Evolutionary conservation across 257 asterid species (phyloP), one percentile per base, ranked within the genome.

Genomic region (Vinca minor): DNA sequence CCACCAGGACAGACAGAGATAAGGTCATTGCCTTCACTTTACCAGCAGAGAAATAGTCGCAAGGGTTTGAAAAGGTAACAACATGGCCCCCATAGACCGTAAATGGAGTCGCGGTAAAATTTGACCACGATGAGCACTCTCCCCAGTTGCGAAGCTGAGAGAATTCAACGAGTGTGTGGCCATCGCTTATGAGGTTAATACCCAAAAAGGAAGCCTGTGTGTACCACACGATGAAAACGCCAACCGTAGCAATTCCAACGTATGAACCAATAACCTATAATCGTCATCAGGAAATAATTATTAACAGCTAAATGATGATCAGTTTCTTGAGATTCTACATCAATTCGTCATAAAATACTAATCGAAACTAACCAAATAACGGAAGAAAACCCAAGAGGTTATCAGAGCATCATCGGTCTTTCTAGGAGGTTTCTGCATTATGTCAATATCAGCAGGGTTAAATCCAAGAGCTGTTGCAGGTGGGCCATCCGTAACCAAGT

Each of bases 401-500:
- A 91, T 85, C n/a, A 90, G 84, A 68, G 97, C 74, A 52, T 90
- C 97, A 36, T 68, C 69, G 85, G 84, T 79, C 69, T 79, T 85
- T 39, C 96, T 83, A 14, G 97, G 97, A 50, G 94, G 89, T 69
- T 91, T 91, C 62, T 64, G 77, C 97, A 91, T 91, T 20, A 91
- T 87, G 71, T 91, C 96, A 25, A 84, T 85, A 70, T 87, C 96
- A 65, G 97, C 83, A 23, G 96, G 91, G 79, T 87, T 90, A 67
- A 90, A 87, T 59, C 97, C 97, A 13, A 90, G 89, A 62, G 97
- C 96, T 8, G 95, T 87, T 5, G 97, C 96, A 6, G 97, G 97
- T 38, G 97, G 97, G n/a, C 97, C 97, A 76, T 91, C 97, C 1
- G 96, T 87, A 4, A 87, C 97, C 69, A 91, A 77, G 76, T 91